phyloP scores from a whole-genome alignment of 129 eudicot species.

The Chrysanthemum lavandulifolium region DNA sequence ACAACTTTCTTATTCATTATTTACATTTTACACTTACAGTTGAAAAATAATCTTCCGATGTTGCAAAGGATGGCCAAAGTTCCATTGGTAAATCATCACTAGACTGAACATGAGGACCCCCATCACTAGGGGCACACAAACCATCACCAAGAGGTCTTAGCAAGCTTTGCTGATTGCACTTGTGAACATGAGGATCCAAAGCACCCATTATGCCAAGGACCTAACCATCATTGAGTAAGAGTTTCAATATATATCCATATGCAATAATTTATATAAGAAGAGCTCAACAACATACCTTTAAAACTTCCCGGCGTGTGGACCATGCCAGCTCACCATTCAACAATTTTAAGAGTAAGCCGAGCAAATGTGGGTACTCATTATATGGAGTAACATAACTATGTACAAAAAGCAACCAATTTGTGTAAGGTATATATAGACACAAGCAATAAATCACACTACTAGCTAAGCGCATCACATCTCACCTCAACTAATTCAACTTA shows the following conservation, averaged over 20 bases:
- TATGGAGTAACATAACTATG: slow-evolving; percentile 90
- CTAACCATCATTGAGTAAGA: slow-evolving; percentile 34
- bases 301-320: slow-evolving; percentile 94
- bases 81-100: slow-evolving; percentile 87
- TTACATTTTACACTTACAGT: slow-evolving; percentile 52
- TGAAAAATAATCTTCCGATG: slow-evolving; percentile 91
- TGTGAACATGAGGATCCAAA: slow-evolving; percentile 91
- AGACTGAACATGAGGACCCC: slow-evolving; percentile 81
- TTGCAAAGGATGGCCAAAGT: slow-evolving; percentile 97
- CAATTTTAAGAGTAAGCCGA: slow-evolving; percentile 82
- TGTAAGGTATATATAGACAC: too few species aligned
- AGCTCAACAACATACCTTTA: slow-evolving; percentile 53
- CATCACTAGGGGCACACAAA: slow-evolving; percentile 63
- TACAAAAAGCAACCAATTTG: slow-evolving; percentile 23
- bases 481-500: neutral
- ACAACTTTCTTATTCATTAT: slow-evolving; percentile 12
- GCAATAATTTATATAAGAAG: slow-evolving; percentile 5
- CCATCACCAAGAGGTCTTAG: slow-evolving; percentile 89
- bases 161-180: slow-evolving; percentile 77
- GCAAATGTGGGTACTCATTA: slow-evolving; percentile 80
- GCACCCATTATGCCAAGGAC: slow-evolving; percentile 99
- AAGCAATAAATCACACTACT: neutral
- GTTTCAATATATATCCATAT: slow-evolving; percentile 18
- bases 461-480: neutral
- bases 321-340: slow-evolving; percentile 93